Conservation (phyloP, 2,329 filamentous ascomycete species). For the Exophiala sideris region DNA sequence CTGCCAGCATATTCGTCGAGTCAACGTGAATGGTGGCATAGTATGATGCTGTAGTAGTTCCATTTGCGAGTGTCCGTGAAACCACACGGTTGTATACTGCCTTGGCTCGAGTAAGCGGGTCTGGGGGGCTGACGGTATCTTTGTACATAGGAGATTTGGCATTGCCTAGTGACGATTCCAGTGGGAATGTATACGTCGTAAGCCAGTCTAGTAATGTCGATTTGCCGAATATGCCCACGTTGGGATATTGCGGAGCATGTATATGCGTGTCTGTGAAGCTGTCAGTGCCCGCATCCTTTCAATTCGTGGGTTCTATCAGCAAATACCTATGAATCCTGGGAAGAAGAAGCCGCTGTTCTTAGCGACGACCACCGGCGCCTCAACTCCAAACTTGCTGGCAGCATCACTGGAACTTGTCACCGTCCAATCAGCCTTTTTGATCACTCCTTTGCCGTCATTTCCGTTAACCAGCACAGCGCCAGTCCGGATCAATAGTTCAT, state of each 20-base stretch:
- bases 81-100: conserved; percentile 76
- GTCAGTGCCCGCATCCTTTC: neutral
- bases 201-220: conserved; percentile 92
- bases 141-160: conserved; percentile 27
- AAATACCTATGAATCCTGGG: conserved; percentile 47
- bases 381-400: conserved; percentile 20
- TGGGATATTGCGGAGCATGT: conserved; percentile 92
- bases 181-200: conserved; percentile 88
- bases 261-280: conserved; percentile 75
- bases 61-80: conserved; percentile 75
- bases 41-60: conserved; percentile 93
- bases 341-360: conserved; percentile 26
- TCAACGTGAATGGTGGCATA: conserved; percentile 84
- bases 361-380: conserved; percentile 19
- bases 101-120: conserved; percentile 58
- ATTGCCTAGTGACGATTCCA: conserved; percentile 70
- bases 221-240: conserved; percentile 89
- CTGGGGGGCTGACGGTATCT: conserved; percentile 27
- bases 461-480: conserved; percentile 27
- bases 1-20: conserved; percentile 85
- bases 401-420: conserved; percentile 20
- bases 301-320: neutral
- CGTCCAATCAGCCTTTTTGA: conserved; percentile 26
- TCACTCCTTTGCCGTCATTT: conserved; percentile 22
- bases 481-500: conserved; percentile 22